A percentile compares a stretch with the other conserved stretches of the same genome.
Evolutionary conservation across 2,329 filamentous ascomycete species (phyloP).

Genomic region (Aspergillus flavus): DNA sequence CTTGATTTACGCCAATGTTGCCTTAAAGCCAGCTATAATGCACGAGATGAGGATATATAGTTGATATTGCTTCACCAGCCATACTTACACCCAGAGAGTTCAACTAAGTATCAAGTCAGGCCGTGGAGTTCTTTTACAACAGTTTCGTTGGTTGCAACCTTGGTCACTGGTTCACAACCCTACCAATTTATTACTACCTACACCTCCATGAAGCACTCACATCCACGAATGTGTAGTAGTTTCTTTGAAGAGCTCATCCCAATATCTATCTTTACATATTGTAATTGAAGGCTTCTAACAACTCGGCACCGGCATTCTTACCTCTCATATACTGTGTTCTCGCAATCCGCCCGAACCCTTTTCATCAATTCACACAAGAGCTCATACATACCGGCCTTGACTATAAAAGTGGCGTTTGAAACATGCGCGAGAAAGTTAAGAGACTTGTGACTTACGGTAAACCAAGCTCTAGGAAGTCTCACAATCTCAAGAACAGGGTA

Average conservation of each 20-base stretch:
- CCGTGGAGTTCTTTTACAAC: neutral
- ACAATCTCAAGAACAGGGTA: neutral
- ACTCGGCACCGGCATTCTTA: neutral
- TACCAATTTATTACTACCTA: neutral
- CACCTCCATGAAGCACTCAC: neutral
- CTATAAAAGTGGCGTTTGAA: conserved; percentile 7
- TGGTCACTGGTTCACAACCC: neutral
- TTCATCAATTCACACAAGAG: no score
- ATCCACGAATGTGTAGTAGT: neutral
- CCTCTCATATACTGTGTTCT: neutral
- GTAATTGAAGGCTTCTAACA: neutral
- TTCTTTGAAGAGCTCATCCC: neutral
- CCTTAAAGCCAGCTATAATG: neutral
- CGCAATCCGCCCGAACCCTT: neutral
- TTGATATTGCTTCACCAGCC: neutral
- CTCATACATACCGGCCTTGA: neutral
- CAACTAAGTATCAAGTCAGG: neutral
- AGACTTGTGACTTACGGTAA: conserved; percentile 44
- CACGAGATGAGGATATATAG: neutral
- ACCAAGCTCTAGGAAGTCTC: conserved; percentile 7
- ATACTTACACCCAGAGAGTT: neutral
- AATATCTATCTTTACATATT: neutral
- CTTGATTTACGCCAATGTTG: neutral
- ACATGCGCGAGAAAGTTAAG: conserved; percentile 25
- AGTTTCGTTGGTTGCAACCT: neutral